A percentile compares a stretch with the other conserved stretches of the same genome.
These are phyloP conservation scores for Pachysolen tannophilus DNA, from an alignment of 805 yeast species.

Conservation along the genomic window DNA sequence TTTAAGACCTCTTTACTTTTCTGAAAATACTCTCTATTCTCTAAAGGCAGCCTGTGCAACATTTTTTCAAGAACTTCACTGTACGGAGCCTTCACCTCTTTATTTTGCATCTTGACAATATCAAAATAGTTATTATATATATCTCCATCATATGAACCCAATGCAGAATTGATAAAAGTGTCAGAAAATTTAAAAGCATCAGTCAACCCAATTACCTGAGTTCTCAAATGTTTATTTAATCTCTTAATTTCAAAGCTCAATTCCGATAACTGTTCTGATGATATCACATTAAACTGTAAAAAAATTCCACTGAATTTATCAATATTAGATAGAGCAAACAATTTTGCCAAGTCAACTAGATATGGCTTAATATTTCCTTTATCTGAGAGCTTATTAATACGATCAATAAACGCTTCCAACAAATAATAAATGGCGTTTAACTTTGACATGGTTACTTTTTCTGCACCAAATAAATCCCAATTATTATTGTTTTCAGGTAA, in stretches of 20 bases:
- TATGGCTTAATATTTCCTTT: conserved; percentile 35
- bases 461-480: conserved; percentile 39
- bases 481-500: conserved; percentile 27
- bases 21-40: conserved; percentile 23
- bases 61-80: conserved; percentile 27
- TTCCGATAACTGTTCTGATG: conserved; percentile 37
- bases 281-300: conserved; percentile 52
- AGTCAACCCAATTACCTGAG: conserved; percentile 67
- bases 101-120: conserved; percentile 37
- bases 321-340: conserved; percentile 59
- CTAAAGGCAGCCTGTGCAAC: conserved; percentile 29
- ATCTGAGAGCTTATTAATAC: conserved; percentile 25
- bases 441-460: conserved; percentile 39
- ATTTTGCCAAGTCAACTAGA: conserved; percentile 45
- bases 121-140: conserved; percentile 71
- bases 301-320: conserved; percentile 69
- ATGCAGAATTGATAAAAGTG: conserved; percentile 71
- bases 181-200: conserved; percentile 82
- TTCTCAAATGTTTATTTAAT: conserved; percentile 46
- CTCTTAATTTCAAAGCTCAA: conserved; percentile 34
- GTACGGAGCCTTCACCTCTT: conserved; percentile 54
- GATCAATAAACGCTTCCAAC: conserved; percentile 29
- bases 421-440: conserved; percentile 43
- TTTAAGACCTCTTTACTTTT: conserved; percentile 16
- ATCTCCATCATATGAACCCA: conserved; percentile 78